Evolutionary conservation across 176 grass and related monocot genomes (phyloP).

Genomic region (Aegilops sharonensis): DNA sequence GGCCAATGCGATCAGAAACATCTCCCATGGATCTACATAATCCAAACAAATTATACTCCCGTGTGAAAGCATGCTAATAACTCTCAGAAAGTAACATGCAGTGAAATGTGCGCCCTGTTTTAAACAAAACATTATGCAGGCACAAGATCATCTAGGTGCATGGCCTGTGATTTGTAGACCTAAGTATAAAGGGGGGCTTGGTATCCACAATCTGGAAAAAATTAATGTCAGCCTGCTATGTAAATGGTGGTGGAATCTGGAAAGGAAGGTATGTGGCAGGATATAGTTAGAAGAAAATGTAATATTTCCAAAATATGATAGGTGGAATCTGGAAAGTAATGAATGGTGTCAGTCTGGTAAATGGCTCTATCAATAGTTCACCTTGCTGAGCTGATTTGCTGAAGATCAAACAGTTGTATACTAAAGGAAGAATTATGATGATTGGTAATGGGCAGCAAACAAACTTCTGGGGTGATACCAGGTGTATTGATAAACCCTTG

Average conservation of each 20-base stretch:
- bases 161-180: not conserved
- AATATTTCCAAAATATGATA: not conserved
- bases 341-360: not conserved
- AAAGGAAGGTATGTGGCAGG: not conserved
- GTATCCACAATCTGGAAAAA: not conserved
- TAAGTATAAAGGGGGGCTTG: not conserved
- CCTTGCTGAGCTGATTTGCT: not conserved
- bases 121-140: not conserved
- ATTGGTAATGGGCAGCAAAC: not conserved
- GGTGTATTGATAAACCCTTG: not conserved
- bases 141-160: not conserved
- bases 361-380: not conserved
- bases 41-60: slow-evolving; percentile 28
- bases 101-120: not conserved
- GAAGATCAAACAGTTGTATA: not conserved
- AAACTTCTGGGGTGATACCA: not conserved
- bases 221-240: not conserved
- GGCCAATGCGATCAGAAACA: slow-evolving; percentile 98
- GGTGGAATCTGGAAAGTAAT: no score
- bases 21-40: slow-evolving; percentile 91
- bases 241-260: not conserved
- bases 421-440: not conserved
- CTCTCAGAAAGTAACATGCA: slow-evolving; percentile 5
- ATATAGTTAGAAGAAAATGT: not conserved
- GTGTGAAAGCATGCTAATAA: not conserved